phyloP scores from a whole-genome alignment of 257 asterid species.

The Plantago major region DNA sequence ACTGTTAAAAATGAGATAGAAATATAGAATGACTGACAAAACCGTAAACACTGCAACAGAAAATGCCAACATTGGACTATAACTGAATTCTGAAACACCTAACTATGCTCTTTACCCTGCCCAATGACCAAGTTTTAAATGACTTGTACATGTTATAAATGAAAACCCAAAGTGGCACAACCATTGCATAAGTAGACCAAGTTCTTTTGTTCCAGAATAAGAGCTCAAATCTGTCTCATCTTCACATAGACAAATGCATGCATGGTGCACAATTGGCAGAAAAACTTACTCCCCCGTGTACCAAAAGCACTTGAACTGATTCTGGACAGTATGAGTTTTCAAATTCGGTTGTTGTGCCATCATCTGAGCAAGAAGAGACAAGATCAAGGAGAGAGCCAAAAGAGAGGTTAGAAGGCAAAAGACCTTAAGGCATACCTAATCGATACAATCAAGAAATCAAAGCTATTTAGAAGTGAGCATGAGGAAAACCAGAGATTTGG shows the following conservation, averaged over 20 bases:
- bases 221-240: no score
- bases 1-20: conserved; percentile 6
- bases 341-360: conserved; percentile 56
- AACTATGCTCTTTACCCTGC: not conserved
- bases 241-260: not conserved
- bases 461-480: conserved; percentile 7
- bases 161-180: no score
- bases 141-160: not conserved
- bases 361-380: conserved; percentile 37
- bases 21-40: conserved; percentile 4
- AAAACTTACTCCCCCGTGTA: conserved; percentile 61
- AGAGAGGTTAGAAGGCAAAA: conserved; percentile 5
- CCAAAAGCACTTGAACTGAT: conserved; percentile 63
- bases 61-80: not conserved
- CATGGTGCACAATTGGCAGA: conserved; percentile 11
- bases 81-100: not conserved
- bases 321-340: conserved; percentile 54
- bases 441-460: conserved; percentile 17
- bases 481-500: conserved; percentile 7
- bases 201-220: no score
- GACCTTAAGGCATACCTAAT: not conserved
- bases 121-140: not conserved
- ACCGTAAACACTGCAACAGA: not conserved
- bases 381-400: conserved; percentile 10
- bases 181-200: no score